Percentiles rank a stretch among this genome's conserved stretches.
Evolutionary conservation across 371 early-diverging fungal species (phyloP).

Genomic region (Actinomortierella ambigua): DNA sequence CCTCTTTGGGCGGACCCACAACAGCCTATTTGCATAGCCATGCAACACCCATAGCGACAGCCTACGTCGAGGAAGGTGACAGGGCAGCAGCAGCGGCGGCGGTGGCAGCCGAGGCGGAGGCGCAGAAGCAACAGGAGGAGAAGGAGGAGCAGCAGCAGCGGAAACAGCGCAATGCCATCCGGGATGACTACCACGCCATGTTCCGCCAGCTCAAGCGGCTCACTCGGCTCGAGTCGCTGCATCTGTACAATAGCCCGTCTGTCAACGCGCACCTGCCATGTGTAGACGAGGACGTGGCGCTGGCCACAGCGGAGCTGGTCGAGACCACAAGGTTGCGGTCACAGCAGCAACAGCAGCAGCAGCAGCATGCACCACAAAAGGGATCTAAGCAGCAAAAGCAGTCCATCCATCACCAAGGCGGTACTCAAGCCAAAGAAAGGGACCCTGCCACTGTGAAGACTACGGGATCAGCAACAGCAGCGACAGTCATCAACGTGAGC

Average conservation of each 20-base stretch:
- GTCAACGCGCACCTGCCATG: constrained; percentile 7
- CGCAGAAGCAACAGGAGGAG: background rate
- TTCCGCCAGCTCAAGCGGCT: constrained; percentile 29
- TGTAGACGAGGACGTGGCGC: too few relatives aligned
- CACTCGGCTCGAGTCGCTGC: constrained; percentile 12
- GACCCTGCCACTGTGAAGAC: too few relatives aligned
- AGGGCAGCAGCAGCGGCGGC: background rate
- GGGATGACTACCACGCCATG: constrained; percentile 30
- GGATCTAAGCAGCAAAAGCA: too few relatives aligned
- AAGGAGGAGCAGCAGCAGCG: background rate
- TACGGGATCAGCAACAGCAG: too few relatives aligned
- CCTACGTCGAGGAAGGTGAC: background rate
- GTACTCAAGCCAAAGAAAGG: too few relatives aligned
- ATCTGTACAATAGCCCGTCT: constrained; percentile 35
- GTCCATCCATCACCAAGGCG: too few relatives aligned
- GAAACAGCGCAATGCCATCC: constrained; percentile 5
- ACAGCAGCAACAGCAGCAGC: background rate
- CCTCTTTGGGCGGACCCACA: too few relatives aligned
- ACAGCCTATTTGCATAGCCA: constrained; percentile 12
- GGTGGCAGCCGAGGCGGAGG: background rate
- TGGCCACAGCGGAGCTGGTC: too few relatives aligned
- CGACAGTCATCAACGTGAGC: too few relatives aligned
- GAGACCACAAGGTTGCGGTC: background rate
- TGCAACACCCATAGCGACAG: constrained; percentile 1
- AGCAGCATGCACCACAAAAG: background rate